These are phyloP conservation scores for Neurospora terricola DNA, from an alignment of 495 filamentous ascomycete genomes.

Conservation along the genomic window DNA sequence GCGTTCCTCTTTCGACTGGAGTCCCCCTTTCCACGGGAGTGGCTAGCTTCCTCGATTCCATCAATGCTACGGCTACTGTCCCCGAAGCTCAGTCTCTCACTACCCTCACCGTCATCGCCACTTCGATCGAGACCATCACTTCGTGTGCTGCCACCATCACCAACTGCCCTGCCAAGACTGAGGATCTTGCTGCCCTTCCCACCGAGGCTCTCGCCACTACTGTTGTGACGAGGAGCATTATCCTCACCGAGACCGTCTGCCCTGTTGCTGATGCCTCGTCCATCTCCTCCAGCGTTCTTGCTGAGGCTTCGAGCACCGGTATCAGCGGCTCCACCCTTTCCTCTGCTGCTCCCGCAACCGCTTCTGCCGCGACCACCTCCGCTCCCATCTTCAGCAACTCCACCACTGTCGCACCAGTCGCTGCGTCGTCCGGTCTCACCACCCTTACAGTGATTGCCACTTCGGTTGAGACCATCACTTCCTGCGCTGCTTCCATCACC, in stretches of 20 bases:
- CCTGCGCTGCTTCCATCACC: conserved; percentile 51
- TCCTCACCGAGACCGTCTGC: conserved; percentile 20
- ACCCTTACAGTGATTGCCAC: conserved; percentile 46
- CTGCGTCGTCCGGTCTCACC: conserved; percentile 17
- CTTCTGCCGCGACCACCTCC: conserved; percentile 5
- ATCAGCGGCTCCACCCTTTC: background rate
- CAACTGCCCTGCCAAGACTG: conserved; percentile 47
- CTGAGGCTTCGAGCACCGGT: conserved; percentile 24
- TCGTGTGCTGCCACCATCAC: conserved; percentile 53
- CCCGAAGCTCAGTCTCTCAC: conserved; percentile 3
- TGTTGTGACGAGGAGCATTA: too few relatives aligned
- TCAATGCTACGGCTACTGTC: background rate
- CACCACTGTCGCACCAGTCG: conserved; percentile 1
- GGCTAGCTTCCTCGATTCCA: background rate
- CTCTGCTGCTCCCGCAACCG: background rate
- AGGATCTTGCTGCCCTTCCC: conserved; percentile 21
- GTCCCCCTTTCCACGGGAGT: conserved; percentile 1
- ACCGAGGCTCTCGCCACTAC: conserved; percentile 22
- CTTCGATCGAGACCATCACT: conserved; percentile 49
- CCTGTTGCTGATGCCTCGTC: conserved; percentile 32
- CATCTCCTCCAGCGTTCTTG: conserved; percentile 30
- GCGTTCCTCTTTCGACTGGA: conserved; percentile 6
- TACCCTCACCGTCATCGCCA: conserved; percentile 40
- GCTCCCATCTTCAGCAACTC: conserved; percentile 5
- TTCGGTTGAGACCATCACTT: conserved; percentile 48